Evolutionary conservation across 805 yeast genomes (phyloP), one percentile per base, ranked within the genome.

Genomic region (Schizosaccharomyces lindneri): DNA sequence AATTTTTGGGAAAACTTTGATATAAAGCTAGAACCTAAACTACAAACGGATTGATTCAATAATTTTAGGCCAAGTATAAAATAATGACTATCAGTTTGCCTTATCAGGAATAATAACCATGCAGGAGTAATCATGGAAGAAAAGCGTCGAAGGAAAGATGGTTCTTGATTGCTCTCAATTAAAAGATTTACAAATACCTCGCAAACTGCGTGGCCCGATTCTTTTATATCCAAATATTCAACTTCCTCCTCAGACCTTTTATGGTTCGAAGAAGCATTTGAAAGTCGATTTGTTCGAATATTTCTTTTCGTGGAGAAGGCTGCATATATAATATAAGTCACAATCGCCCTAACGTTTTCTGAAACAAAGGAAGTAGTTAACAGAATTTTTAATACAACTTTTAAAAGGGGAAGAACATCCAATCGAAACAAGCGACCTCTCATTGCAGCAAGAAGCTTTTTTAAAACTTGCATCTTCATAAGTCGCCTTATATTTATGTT

Each of bases 21-120:
- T 61, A 78, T 77, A 2, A 76, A 74, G 41, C 74, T 73, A 2
- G 75, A 68, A 0, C 82, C 82, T 5, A 77, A 69, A 5, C 75
- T 68, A 17, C 73, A 68, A 19, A 85, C 70, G 4, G 81, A 68
- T 62, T 76, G 75, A 5, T 81, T 71, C 21, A 85, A 68, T 15
- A 85, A 69, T n/a, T 70, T 70, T n/a, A 75, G 63, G 0, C 72
- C 68, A 7, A 67, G 64, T 43, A 71, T 68, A n/a, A 68, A 72
- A 21, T 66, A 76, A 59, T 71, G 68, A 39, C 73, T 64, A 61
- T 75, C 67, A 5, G 67, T 65, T 63, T 74, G 74, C 61, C 78
- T 71, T 13, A 84, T 67, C 15, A 84, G 68, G 11, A 85, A 71
- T 9, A 85, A 67, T 2, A 79, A 72, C 84, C 89, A 82, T 67